Evolutionary conservation across 2,329 filamentous ascomycete species (phyloP).

Genomic region (Microdochium bolleyi): DNA sequence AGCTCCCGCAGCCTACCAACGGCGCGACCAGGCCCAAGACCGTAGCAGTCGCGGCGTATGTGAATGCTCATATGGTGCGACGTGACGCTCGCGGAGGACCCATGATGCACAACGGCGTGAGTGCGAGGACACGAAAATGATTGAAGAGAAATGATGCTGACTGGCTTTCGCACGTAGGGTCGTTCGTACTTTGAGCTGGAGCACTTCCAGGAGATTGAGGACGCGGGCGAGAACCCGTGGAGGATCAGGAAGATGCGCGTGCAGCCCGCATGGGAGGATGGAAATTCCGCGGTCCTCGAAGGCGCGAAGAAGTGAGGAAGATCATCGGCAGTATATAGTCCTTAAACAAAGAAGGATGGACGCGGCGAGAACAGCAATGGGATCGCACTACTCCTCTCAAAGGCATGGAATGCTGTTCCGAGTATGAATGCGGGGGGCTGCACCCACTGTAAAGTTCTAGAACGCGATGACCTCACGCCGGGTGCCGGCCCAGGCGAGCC

Average conservation of each 20-base stretch:
- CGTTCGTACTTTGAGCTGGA: conserved; percentile 16
- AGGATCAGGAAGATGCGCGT: conserved; percentile 15
- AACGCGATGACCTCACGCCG: not conserved
- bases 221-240: conserved; percentile 19
- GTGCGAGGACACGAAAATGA: conserved; percentile 1
- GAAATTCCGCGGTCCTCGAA: conserved; percentile 6
- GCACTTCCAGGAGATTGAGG: conserved; percentile 14
- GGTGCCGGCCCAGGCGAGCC: not conserved
- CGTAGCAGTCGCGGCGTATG: conserved; percentile 12
- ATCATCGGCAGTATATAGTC: too few relatives aligned
- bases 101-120: conserved; percentile 20
- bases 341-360: too few relatives aligned
- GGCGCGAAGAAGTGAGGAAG: not conserved
- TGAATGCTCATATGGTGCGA: conserved; percentile 13
- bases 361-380: too few relatives aligned
- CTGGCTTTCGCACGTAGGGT: too few relatives aligned
- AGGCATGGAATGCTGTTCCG: too few relatives aligned
- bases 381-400: too few relatives aligned
- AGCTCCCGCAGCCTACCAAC: conserved; percentile 13
- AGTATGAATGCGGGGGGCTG: too few relatives aligned
- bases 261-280: conserved; percentile 14
- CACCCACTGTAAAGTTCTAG: conserved; percentile 1
- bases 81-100: conserved; percentile 9
- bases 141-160: too few relatives aligned
- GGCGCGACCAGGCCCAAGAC: conserved; percentile 9